Percentiles rank a stretch among this genome's conserved stretches.
Conservation (phyloP, 345 rosid genomes). For the Barbarea vulgaris region DNA sequence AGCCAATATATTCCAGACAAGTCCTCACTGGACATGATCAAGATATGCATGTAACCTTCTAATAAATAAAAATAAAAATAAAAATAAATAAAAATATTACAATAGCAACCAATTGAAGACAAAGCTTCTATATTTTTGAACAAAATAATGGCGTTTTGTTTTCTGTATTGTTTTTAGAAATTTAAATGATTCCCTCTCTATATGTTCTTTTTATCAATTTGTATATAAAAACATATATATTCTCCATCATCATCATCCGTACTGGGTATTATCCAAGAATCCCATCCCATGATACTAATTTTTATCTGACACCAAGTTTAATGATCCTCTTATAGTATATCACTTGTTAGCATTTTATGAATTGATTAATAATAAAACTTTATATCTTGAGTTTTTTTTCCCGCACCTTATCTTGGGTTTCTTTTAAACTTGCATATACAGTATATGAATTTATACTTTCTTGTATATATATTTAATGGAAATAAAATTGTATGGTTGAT, state of each 20-base stretch:
- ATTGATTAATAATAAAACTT: neutral
- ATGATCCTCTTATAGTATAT: conserved; percentile 26
- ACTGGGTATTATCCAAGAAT: conserved; percentile 31
- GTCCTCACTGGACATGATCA: conserved; percentile 40
- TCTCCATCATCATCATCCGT: conserved; percentile 36
- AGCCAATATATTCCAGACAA: conserved; percentile 44
- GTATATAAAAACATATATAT: conserved; percentile 11
- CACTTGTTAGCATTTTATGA: neutral
- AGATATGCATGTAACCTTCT: conserved; percentile 39
- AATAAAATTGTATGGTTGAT: neutral
- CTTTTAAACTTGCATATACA: neutral
- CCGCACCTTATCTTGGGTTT: neutral
- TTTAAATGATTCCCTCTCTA: conserved; percentile 23
- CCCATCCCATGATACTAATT: conserved; percentile 27
- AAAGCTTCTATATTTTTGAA: conserved; percentile 34
- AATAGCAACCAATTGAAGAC: conserved; percentile 34
- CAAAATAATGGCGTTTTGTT: conserved; percentile 11
- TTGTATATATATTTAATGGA: neutral
- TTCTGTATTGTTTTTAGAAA: conserved; percentile 32
- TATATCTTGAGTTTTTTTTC: neutral
- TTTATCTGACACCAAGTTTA: conserved; percentile 39
- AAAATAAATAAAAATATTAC: neutral
- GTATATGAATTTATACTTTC: neutral
- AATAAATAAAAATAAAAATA: neutral
- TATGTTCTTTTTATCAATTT: neutral